phyloP scores from a whole-genome alignment of 1,284 basidiomycete genomes.

The Tylopilus sp. region DNA sequence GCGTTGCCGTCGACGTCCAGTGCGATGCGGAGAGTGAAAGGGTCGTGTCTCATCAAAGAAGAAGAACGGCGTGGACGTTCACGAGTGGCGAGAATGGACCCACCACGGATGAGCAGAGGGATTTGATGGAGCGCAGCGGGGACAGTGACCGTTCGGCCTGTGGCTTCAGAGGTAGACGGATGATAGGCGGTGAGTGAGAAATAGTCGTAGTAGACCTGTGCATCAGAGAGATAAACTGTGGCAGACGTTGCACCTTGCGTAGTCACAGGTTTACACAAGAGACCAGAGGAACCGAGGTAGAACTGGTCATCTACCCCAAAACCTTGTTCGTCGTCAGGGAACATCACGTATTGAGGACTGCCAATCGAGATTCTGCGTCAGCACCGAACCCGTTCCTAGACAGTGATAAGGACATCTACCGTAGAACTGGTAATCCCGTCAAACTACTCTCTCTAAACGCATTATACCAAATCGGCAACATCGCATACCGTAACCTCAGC shows the following conservation, averaged over 20 bases:
- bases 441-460: constrained; percentile 86
- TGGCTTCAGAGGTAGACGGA: constrained; percentile 9
- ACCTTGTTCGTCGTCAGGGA: constrained; percentile 83
- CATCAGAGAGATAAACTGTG: constrained; percentile 84
- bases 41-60: constrained; percentile 86
- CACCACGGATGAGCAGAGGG: constrained; percentile 90
- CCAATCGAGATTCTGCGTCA: constrained; percentile 1
- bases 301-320: constrained; percentile 94
- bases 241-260: constrained; percentile 68
- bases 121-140: constrained; percentile 75
- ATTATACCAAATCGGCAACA: constrained; percentile 96
- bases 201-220: constrained; percentile 96
- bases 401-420: constrained; percentile 42
- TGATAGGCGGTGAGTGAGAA: constrained; percentile 50
- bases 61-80: constrained; percentile 86
- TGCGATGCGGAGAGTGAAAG: constrained; percentile 88
- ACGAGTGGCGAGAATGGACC: constrained; percentile 83
- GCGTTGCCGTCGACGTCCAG: constrained; percentile 67
- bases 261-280: constrained; percentile 92
- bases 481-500: constrained; percentile 80
- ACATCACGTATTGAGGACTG: constrained; percentile 91
- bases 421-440: constrained; percentile 75
- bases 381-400: not conserved
- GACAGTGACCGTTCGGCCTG: constrained; percentile 53
- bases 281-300: constrained; percentile 83